phyloP scores from a whole-genome alignment of 192 early-diverging fungal genomes.

The Backusella luteola region DNA sequence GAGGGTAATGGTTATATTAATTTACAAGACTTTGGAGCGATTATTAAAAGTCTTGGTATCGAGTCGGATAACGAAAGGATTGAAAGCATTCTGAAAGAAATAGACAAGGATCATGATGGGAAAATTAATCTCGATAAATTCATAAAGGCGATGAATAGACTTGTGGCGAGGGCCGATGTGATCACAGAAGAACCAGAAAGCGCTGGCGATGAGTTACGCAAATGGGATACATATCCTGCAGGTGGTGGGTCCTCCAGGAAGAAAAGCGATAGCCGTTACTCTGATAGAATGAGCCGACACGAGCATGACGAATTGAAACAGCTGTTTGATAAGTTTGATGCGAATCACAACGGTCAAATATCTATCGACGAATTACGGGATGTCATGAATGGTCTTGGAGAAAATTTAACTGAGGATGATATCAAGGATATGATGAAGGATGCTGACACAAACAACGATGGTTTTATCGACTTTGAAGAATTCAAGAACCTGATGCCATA shows the following conservation, averaged over 20 bases:
- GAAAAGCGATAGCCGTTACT: neutral
- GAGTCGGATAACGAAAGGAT: slow-evolving; percentile 8
- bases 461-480: slow-evolving; percentile 38
- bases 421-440: slow-evolving; percentile 36
- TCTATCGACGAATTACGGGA: slow-evolving; percentile 21
- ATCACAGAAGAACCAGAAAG: neutral
- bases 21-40: slow-evolving; percentile 10
- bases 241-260: neutral
- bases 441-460: slow-evolving; percentile 34
- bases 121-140: slow-evolving; percentile 24
- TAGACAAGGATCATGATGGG: slow-evolving; percentile 10
- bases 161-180: neutral
- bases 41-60: slow-evolving; percentile 13
- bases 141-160: slow-evolving; percentile 13
- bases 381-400: slow-evolving; percentile 30
- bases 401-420: slow-evolving; percentile 14
- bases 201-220: neutral
- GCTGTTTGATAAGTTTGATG: slow-evolving; percentile 33
- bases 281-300: neutral
- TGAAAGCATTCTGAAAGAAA: neutral
- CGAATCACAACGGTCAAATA: slow-evolving; percentile 31
- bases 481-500: slow-evolving; percentile 30
- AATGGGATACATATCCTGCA: neutral
- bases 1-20: slow-evolving; percentile 4
- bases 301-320: slow-evolving; percentile 22